Conservation (phyloP, 352 stramenopile species). For the Phytopythium vexans region DNA sequence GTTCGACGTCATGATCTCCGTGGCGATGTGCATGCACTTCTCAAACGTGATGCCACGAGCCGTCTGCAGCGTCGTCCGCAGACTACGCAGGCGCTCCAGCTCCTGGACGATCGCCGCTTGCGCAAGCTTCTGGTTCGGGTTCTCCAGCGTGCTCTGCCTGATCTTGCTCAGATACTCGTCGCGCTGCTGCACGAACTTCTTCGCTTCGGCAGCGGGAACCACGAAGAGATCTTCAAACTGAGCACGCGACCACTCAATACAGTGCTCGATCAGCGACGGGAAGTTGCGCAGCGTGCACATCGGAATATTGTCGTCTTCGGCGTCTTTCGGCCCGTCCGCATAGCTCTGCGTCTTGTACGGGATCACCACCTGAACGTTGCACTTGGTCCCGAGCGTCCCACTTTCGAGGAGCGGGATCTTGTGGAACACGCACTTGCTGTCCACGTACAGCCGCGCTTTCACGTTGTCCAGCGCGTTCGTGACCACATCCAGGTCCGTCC, state of each 20-base stretch:
- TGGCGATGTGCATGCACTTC: conserved; percentile 65
- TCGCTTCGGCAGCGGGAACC: conserved; percentile 71
- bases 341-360: conserved; percentile 93
- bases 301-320: conserved; percentile 97
- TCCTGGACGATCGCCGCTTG: conserved; percentile 69
- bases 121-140: conserved; percentile 68
- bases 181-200: conserved; percentile 83
- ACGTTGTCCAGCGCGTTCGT: conserved; percentile 99
- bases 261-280: conserved; percentile 94
- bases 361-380: conserved; percentile 93
- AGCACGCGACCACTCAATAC: conserved; percentile 97
- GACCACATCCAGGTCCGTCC: conserved; percentile 90
- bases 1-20: conserved; percentile 68
- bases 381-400: conserved; percentile 98
- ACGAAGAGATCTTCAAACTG: conserved; percentile 88
- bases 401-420: conserved; percentile 96
- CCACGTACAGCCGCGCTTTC: conserved; percentile 97
- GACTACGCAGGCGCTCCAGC: conserved; percentile 55
- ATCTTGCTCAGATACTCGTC: conserved; percentile 74
- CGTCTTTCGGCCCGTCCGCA: conserved; percentile 93
- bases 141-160: conserved; percentile 61
- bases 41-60: conserved; percentile 62
- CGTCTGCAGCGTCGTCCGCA: conserved; percentile 55
- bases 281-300: conserved; percentile 99
- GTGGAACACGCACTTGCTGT: conserved; percentile 98